Percentiles rank a stretch among this genome's conserved stretches.
phyloP scores from a whole-genome alignment of 139 green algal genomes.

The Chlorokybus atmophyticus region DNA sequence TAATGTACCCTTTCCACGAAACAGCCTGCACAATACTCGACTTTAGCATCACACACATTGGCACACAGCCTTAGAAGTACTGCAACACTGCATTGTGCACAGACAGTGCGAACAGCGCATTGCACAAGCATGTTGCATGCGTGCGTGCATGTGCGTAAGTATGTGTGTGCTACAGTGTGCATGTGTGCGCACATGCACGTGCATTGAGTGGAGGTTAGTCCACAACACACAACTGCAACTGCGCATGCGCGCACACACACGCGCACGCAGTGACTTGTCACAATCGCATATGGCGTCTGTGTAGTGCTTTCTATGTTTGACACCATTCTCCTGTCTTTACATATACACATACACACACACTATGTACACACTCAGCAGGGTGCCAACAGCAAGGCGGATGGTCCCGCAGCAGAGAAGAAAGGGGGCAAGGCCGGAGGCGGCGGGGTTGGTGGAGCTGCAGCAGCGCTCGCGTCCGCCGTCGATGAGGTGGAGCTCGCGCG shows the following conservation, averaged over 20 bases:
- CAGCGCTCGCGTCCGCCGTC: conserved; percentile 19
- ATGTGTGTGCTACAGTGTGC: conserved; percentile 27
- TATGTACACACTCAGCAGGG: conserved; percentile 37
- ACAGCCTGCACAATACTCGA: not conserved
- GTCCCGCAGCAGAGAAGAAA: conserved; percentile 52
- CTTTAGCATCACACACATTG: not conserved
- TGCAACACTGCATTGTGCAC: not conserved
- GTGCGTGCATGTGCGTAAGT: conserved; percentile 8
- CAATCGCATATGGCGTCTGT: no score
- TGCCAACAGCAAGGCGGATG: conserved; percentile 53
- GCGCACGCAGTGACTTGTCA: no score
- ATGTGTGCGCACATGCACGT: no score
- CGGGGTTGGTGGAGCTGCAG: not conserved
- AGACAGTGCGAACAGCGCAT: no score
- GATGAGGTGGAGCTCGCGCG: conserved; percentile 41
- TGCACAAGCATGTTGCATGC: conserved; percentile 3
- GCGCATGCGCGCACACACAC: no score
- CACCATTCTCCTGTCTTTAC: not conserved
- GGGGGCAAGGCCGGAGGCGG: conserved; percentile 14
- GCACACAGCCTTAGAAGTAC: not conserved
- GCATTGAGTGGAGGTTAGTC: no score
- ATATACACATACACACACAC: conserved; percentile 1
- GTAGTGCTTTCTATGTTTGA: no score
- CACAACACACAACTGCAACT: no score
- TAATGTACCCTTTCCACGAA: not conserved